Percentiles rank a stretch among this genome's conserved stretches.
Evolutionary conservation across 2,329 filamentous ascomycete genomes (phyloP).

Genomic region (Bipolaris victoriae): DNA sequence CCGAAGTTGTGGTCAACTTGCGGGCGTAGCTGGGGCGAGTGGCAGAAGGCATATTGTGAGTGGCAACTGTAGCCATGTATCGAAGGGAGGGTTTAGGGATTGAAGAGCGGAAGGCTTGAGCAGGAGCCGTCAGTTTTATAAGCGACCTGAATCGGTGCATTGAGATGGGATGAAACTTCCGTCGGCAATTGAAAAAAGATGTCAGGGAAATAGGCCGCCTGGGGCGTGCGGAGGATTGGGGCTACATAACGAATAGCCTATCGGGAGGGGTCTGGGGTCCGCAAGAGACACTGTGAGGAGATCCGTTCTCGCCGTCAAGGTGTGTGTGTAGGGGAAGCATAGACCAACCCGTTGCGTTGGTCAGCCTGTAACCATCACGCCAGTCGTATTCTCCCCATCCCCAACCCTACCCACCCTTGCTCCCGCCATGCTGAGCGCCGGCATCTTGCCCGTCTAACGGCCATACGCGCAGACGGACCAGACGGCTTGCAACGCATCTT

Average conservation of each 20-base stretch:
- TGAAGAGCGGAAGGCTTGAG: slow-evolving; percentile 24
- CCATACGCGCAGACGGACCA: not conserved
- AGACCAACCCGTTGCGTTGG: slow-evolving; percentile 6
- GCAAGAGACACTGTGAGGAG: slow-evolving; percentile 20
- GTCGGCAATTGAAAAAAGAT: slow-evolving; percentile 42
- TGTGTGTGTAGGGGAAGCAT: slow-evolving; percentile 17
- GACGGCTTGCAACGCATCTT: too few species aligned
- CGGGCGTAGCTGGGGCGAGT: slow-evolving; percentile 47
- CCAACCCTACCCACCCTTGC: not conserved
- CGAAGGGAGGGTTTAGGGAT: slow-evolving; percentile 28
- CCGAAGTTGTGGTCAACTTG: slow-evolving; percentile 50
- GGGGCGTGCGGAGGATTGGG: slow-evolving; percentile 24
- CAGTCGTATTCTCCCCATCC: slow-evolving; percentile 9
- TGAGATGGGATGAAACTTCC: slow-evolving; percentile 38
- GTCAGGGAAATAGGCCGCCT: slow-evolving; percentile 32
- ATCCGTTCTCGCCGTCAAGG: slow-evolving; percentile 22
- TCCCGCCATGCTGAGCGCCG: too few species aligned
- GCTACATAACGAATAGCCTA: slow-evolving; percentile 30
- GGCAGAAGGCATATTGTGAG: slow-evolving; percentile 44
- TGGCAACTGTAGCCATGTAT: slow-evolving; percentile 45
- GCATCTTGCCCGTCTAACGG: too few species aligned
- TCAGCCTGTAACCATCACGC: slow-evolving; percentile 7
- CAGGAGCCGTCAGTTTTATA: slow-evolving; percentile 44
- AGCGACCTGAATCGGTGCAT: slow-evolving; percentile 44
- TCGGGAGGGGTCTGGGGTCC: slow-evolving; percentile 31